Conservation (phyloP, 495 filamentous ascomycete species). For the Aspergillus ostianus region DNA sequence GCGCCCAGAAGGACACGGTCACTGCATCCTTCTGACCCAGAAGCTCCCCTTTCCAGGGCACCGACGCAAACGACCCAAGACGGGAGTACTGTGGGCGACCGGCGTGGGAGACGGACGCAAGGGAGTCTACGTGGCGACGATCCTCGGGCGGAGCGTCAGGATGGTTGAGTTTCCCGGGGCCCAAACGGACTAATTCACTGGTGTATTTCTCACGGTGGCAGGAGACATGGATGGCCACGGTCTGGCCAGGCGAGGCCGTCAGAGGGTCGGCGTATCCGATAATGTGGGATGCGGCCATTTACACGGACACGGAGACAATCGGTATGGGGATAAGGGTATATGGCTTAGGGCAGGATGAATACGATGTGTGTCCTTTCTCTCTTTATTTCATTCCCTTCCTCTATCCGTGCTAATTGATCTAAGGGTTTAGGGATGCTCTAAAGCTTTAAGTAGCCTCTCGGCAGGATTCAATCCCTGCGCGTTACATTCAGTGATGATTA, state of each 20-base stretch:
- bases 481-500: neutral
- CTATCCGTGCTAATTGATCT: neutral
- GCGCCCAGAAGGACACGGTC: neutral
- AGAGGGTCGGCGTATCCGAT: neutral
- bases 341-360: neutral
- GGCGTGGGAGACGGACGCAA: neutral
- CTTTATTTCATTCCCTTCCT: neutral
- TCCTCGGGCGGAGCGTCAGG: neutral
- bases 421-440: neutral
- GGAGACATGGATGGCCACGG: neutral
- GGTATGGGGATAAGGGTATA: no score
- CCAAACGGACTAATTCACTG: neutral
- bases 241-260: neutral
- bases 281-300: neutral
- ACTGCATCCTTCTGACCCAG: neutral
- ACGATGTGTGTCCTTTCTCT: neutral
- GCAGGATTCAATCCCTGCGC: neutral
- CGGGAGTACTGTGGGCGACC: neutral
- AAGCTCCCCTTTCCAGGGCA: neutral
- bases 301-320: neutral
- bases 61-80: neutral
- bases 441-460: neutral
- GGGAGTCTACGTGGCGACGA: neutral
- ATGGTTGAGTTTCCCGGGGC: neutral
- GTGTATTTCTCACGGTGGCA: neutral